Evolutionary conservation across 257 asterid genomes (phyloP), one percentile per base, ranked within the genome.

Genomic region (Solanum stenotomum): DNA sequence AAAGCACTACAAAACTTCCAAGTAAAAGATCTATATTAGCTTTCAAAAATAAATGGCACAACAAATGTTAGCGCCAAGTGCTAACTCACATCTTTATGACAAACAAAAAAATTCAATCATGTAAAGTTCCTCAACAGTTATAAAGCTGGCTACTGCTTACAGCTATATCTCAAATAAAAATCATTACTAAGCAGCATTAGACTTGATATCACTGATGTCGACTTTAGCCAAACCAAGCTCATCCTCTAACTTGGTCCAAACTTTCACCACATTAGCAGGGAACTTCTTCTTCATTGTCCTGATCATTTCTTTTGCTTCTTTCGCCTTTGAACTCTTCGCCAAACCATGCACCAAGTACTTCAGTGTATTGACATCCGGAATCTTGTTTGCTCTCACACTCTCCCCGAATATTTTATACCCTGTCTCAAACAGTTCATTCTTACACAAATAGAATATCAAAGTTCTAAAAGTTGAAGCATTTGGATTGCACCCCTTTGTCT

Each of bases 401-500:
- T 87, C 59, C 90, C 91, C 94, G 65, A 96, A 97, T 85, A 96
- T 91, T 89, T 89, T 91, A 82, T 93, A 90, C 40, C 91, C 99
- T 2, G 90, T 91, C 91, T 92, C 91, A 49, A 87, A 95, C 89
- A 92, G 93, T 42, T 90, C 95, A 31, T 89, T 90, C 90, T 90
- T 91, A 85, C 98, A 94, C 88, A 91, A 87, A 91, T 97, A 42
- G 87, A 93, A 93, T 42, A 96, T 87, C 94, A 95, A 86, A 14
- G 94, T 93, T 91, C 97, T 92, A 87, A 90, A 96, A 56, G 98
- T 97, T 7, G 96, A 94, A 0, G 94, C 89, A 89, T 95, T 96
- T 4, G 98, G 98, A 2, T 90, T 87, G 86, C 91, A 90, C 31
- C 95, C 94, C 71, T 94, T 95, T 12, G 49, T 87, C 89, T 89